Percentiles rank a stretch among this genome's conserved stretches.
Evolutionary conservation across 805 yeast genomes (phyloP).

Genomic region (Sugiyamaella chiloensis): DNA sequence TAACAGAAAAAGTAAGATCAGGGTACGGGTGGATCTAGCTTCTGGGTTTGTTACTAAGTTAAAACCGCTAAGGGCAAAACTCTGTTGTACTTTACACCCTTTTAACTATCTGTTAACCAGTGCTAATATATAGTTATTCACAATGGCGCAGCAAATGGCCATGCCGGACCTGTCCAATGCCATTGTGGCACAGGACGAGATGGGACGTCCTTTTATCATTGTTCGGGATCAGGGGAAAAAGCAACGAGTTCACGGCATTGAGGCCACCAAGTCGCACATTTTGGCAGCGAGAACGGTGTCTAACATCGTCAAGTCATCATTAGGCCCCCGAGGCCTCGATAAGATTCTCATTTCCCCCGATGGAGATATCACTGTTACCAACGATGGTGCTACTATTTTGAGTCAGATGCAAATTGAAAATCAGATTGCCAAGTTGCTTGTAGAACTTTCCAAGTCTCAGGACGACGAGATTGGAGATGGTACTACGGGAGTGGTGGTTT

Average conservation of each 20-base stretch:
- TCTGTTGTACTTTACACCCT: not conserved
- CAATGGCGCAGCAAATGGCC: constrained; percentile 27
- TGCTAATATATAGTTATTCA: not conserved
- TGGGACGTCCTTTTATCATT: constrained; percentile 98
- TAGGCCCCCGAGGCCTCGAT: constrained; percentile 98
- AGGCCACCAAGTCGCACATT: constrained; percentile 80
- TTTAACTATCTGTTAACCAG: too few relatives aligned
- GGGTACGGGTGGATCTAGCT: too few relatives aligned
- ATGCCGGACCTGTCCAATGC: constrained; percentile 97
- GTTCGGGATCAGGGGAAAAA: constrained; percentile 61
- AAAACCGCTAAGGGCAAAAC: not conserved
- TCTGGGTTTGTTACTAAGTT: too few relatives aligned
- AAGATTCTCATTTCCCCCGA: constrained; percentile 93
- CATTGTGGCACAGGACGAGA: constrained; percentile 97
- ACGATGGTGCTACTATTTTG: constrained; percentile 96
- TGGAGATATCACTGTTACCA: constrained; percentile 96
- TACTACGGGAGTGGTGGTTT: constrained; percentile 96
- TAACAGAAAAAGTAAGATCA: too few relatives aligned
- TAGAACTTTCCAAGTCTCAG: constrained; percentile 89
- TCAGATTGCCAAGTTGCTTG: constrained; percentile 93
- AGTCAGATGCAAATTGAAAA: constrained; percentile 94
- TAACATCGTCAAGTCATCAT: constrained; percentile 82
- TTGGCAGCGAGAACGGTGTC: constrained; percentile 95
- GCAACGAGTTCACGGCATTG: constrained; percentile 53
- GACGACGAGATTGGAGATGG: constrained; percentile 99